A percentile compares a stretch with the other conserved stretches of the same genome.
Evolutionary conservation across 1,284 basidiomycete genomes (phyloP).

Genomic region (Trichosporon sp.): DNA sequence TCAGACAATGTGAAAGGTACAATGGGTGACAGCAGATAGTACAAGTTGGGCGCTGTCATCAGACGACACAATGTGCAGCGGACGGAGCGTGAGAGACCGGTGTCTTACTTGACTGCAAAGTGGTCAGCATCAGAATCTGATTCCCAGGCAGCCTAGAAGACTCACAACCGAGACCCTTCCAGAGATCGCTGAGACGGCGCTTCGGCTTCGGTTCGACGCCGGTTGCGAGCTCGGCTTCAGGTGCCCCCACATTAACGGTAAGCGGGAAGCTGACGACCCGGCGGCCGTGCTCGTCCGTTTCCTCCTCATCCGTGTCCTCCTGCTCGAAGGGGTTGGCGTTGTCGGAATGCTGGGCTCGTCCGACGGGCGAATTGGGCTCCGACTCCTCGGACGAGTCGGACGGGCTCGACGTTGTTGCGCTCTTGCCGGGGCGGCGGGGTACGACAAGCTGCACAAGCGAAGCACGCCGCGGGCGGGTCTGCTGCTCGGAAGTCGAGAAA

Average conservation of each 20-base stretch:
- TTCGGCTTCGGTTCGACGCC: background rate
- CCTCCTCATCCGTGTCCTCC: slow-evolving; percentile 4
- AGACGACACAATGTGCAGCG: background rate
- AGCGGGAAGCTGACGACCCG: slow-evolving; percentile 11
- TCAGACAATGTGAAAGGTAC: background rate
- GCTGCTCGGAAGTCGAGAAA: background rate
- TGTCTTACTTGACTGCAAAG: background rate
- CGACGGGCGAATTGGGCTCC: background rate
- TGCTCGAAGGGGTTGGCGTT: slow-evolving; percentile 4
- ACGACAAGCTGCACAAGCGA: slow-evolving; percentile 2
- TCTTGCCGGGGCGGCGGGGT: slow-evolving; percentile 7
- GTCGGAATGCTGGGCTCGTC: background rate
- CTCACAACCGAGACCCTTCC: slow-evolving; percentile 1
- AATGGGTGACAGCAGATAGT: background rate
- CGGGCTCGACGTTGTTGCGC: slow-evolving; percentile 3
- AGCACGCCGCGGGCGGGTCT: background rate
- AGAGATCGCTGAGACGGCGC: slow-evolving; percentile 10
- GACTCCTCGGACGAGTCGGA: slow-evolving; percentile 14
- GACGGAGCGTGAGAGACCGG: background rate
- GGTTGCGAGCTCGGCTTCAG: background rate
- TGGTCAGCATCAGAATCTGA: background rate
- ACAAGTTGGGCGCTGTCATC: background rate
- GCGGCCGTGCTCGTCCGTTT: slow-evolving; percentile 9
- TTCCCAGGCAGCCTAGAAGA: background rate
- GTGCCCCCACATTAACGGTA: background rate